Conservation (phyloP, 2,329 filamentous ascomycete genomes). For the Aspergillus sp. region DNA sequence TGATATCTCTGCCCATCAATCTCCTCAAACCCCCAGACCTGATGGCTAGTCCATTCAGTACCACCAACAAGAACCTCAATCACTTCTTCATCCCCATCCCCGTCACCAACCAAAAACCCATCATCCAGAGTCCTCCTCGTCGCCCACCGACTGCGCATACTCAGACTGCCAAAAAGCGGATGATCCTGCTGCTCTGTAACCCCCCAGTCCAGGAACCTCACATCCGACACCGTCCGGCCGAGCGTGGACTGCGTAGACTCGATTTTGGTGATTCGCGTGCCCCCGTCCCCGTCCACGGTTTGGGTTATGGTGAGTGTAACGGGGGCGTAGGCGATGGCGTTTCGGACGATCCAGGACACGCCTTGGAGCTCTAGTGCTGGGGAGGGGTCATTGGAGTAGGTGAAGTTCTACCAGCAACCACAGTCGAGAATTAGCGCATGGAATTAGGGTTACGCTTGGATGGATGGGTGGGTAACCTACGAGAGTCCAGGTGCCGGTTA, state of each 20-base stretch:
- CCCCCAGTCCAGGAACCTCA: not conserved
- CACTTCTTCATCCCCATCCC: not conserved
- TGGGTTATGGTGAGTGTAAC: not conserved
- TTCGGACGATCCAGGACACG: slow-evolving; percentile 75
- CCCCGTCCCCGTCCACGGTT: not conserved
- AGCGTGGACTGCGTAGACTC: not conserved
- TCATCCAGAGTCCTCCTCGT: not conserved
- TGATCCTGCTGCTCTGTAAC: not conserved
- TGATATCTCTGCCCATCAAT: not conserved
- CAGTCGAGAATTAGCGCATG: too few species aligned
- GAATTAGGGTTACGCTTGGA: not conserved
- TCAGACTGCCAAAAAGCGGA: not conserved
- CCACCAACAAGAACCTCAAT: not conserved
- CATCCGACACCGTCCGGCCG: not conserved
- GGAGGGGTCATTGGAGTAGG: not conserved
- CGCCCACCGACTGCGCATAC: not conserved
- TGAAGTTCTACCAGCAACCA: not conserved
- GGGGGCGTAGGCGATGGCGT: slow-evolving; percentile 62
- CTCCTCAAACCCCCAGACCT: not conserved
- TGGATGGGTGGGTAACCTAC: not conserved
- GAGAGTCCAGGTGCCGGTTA: not conserved
- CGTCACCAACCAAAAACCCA: not conserved
- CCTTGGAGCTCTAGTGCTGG: slow-evolving; percentile 35
- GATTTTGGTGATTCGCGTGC: not conserved
- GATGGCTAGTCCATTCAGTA: not conserved